Conservation (phyloP, 1,284 basidiomycete genomes). For the Papiliotrema laurentii region DNA sequence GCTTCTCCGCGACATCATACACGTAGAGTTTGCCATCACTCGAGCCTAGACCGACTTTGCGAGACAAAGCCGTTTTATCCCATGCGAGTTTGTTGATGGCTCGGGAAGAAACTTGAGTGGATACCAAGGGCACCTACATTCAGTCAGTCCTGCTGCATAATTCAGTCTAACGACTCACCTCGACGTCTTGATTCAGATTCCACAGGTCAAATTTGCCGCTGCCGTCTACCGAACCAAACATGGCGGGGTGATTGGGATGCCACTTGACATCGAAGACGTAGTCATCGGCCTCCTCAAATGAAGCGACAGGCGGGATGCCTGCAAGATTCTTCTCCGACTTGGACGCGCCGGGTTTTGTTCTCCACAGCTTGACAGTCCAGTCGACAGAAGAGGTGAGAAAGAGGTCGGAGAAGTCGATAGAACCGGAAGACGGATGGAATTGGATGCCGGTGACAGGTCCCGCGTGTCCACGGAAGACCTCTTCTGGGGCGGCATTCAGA, state of each 20-base stretch:
- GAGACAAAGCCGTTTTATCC: conserved; percentile 74
- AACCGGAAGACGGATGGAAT: conserved; percentile 86
- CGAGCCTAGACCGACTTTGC: conserved; percentile 79
- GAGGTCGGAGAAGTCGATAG: conserved; percentile 90
- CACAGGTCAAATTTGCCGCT: conserved; percentile 92
- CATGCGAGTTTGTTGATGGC: conserved; percentile 94
- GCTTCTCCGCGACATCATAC: conserved; percentile 90
- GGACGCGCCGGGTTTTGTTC: conserved; percentile 53
- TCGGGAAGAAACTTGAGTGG: conserved; percentile 54
- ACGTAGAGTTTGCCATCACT: conserved; percentile 89
- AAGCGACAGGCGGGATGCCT: conserved; percentile 68
- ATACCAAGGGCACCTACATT: conserved; percentile 37
- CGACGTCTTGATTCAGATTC: conserved; percentile 91
- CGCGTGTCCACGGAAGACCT: conserved; percentile 86
- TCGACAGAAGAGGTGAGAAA: conserved; percentile 88
- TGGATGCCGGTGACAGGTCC: conserved; percentile 90
- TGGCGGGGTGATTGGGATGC: conserved; percentile 90
- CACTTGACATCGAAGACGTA: conserved; percentile 99
- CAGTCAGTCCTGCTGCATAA: neutral
- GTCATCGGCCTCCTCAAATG: conserved; percentile 93
- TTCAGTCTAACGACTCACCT: conserved; percentile 58
- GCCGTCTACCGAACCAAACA: conserved; percentile 92
- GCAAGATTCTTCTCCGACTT: conserved; percentile 30
- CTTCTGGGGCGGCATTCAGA: conserved; percentile 65
- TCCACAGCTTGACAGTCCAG: conserved; percentile 95